Evolutionary conservation across 129 eudicot genomes (phyloP).

Genomic region (Flaveria brownii): DNA sequence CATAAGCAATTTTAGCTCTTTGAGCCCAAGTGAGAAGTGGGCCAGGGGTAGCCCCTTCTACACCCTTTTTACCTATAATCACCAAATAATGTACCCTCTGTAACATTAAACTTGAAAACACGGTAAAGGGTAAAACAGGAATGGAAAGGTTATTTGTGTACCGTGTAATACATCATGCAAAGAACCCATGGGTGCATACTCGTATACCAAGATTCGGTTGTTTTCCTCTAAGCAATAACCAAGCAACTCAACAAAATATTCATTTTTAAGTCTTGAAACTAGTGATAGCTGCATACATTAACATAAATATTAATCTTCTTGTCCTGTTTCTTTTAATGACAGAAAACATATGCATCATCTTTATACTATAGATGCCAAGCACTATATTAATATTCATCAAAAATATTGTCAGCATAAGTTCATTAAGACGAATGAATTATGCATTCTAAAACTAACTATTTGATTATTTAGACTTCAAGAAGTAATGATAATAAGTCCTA

Average conservation of each 20-base stretch:
- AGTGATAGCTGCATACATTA: slow-evolving; percentile 45
- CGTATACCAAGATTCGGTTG: slow-evolving; percentile 58
- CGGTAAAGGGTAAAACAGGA: not conserved
- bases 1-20: slow-evolving; percentile 68
- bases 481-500: not conserved
- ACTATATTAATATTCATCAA: not conserved
- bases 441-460: not conserved
- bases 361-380: slow-evolving; percentile 3
- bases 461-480: not conserved
- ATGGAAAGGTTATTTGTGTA: slow-evolving; percentile 19
- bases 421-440: not conserved
- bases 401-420: not conserved
- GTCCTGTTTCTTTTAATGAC: slow-evolving; percentile 2
- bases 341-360: not conserved
- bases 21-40: slow-evolving; percentile 64
- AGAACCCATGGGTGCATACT: slow-evolving; percentile 70
- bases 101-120: not conserved
- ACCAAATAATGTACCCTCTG: not conserved
- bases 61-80: slow-evolving; percentile 57
- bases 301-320: slow-evolving; percentile 11
- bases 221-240: slow-evolving; percentile 61
- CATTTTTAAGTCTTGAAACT: slow-evolving; percentile 65
- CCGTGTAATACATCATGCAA: slow-evolving; percentile 72
- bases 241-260: slow-evolving; percentile 48
- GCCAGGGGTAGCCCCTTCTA: slow-evolving; percentile 70